Base-by-base conservation (phyloP, 805 yeast genomes). In the Pichia rugopelliculosa region DNA sequence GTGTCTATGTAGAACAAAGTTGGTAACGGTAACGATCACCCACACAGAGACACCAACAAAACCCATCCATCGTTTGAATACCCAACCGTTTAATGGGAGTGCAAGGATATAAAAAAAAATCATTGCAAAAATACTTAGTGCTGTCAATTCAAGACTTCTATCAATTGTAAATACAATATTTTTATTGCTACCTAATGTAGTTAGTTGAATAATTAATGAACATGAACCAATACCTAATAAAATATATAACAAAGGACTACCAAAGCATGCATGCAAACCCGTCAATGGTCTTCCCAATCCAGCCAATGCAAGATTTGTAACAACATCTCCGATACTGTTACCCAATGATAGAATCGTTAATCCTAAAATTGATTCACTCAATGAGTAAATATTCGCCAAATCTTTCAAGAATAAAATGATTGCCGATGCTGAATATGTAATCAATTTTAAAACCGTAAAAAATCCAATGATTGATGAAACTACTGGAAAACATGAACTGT, bases 231-330 rank as follows among this genome's bases (percentile, higher is more conserved):
- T 64, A 1, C 82, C 82, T 18, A 76, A 58, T 50, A 76, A 59
- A 9, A 74, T 69, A 39, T 74, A 66, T 13, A 77, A 55, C 13
- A 77, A 59, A 0, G 80, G 80, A 1, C 82, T 73, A 1, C 82
- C 82, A 48, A 76, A 65, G 53, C 81, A 76, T 0, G 82, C 71
- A 53, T 73, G 73, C 9, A 77, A 58, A 0, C 80, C 81, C 11
- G 70, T 70, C 9, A 70, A 55, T 8, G 77, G 70, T 12, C 62
- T 49, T 0, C 68, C 70, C 9, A 64, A 45, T 3, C 59, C 59
- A 2, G 69, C 57, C 13, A 77, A 59, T 9, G 80, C 72, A 3
- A 69, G 56, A 51, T 77, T 75, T n/a, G 79, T 71, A 26, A 76
- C 66, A 34, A 76, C 58, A 53, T 77, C 82, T 24, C 77, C 79